Evolutionary conservation across 371 early-diverging fungal genomes (phyloP), one percentile per base, ranked within the genome.

Genomic region (Chytridium lagenaria): DNA sequence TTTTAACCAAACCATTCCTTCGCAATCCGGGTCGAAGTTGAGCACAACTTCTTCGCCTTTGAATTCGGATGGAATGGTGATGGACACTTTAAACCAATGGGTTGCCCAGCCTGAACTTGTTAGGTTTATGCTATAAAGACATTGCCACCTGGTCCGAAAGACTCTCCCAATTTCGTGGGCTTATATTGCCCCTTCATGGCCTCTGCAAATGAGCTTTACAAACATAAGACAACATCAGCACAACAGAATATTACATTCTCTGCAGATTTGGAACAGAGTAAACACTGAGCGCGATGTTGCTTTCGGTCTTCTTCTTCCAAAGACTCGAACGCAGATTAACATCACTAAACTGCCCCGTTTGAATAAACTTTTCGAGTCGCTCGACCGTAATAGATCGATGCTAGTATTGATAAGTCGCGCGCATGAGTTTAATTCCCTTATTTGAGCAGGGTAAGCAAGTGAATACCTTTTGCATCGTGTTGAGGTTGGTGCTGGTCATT

Each of bases 1-100:
- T 0, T 75, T 81, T 3, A 91, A 87, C 94, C 95, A 98, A 1
- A 98, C 81, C 86, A 97, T 81, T 10, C 89, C 96, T 81, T 98
- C 98, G 74, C 90, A 91, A 33, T 84, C 85, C 63, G 95, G 87
- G 77, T 98, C 92, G 87, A 95, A 97, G 59, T 88, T 79, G 36
- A 97, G 82, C 22, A 89, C 81, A 1, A 95, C 94, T 30, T 82
- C 85, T 52, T 92, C 81, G 38, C 90, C 91, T 2, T 79, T 83
- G 83, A 90, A 88, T 39, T 82, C 81, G 2, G 81, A 69, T 7
- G 95, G 96, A 3, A 98, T 84, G 7, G 65, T 75, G 26, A 93
- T 75, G 10, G 74, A 73, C 7, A 94, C 71, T 66, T 78, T 73
- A 71, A 95, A 94, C 98, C 98, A 96, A 73, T 93, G 93, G 0